Evolutionary conservation across 2,329 filamentous ascomycete genomes (phyloP), one percentile per base, ranked within the genome.

Genomic region (Microascus cirrosus): DNA sequence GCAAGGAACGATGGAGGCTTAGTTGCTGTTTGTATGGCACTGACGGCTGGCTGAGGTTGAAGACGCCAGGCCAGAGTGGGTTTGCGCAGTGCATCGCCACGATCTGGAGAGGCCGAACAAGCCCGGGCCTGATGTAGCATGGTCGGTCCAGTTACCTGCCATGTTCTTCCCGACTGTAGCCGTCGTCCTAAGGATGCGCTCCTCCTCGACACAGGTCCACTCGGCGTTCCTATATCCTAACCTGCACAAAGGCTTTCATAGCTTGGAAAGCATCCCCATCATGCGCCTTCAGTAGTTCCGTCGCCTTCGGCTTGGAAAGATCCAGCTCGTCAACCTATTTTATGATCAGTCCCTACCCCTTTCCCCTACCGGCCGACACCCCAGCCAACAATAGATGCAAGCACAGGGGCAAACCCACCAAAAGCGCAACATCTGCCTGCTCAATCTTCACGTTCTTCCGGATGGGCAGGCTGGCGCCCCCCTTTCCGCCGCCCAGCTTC

Each of bases 271-370:
- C 81, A 66, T 90, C 79, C 2, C 88, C 89, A 55, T 90, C 86
- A 65, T 91, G 77, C 5, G 79, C 75, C 69, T 84, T 86, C 5
- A 94, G 76, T 55, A 93, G 70, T 60, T 93, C 89, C 1, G 85
- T 91, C 1, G 87, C 89, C 69, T 85, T 90, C 2, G 74, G 64
- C 70, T 89, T 91, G 1, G 81, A 72, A 39, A 93, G 68, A 61
- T 93, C 88, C 35, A 92, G 77, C 68, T 92, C 80, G 54, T 88
- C 83, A 13, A 87, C 76, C 84, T 85, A 54, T 18, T n/a, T n/a
- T 20, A 32, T 53, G 25, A 24, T 50, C 22, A 42, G 22, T 22
- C 12, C 18, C 45, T 28, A 5, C 48, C 12, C 2, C 18, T n/a
- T n/a, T 13, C 22, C 28, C 18, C 34, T 20, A 11, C 1, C 28